Percentiles rank a stretch among this genome's conserved stretches.
Evolutionary conservation across 2,329 filamentous ascomycete species (phyloP).

Genomic region (Botrytis pseudocinerea): DNA sequence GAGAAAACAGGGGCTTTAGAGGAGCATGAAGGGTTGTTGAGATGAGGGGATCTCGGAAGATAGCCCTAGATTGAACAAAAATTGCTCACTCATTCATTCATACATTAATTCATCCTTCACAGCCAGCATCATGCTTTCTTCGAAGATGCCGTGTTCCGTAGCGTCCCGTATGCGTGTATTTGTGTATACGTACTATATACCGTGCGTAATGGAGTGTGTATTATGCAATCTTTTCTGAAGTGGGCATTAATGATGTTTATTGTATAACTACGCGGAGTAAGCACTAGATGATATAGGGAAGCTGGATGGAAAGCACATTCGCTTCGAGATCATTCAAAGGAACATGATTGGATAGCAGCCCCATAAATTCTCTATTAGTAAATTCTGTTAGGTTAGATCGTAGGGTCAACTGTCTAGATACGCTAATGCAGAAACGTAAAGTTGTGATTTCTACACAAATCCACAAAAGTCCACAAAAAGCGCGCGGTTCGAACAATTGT

Average conservation of each 20-base stretch:
- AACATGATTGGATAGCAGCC: neutral
- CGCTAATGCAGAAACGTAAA: slow-evolving; percentile 14
- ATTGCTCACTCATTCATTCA: neutral
- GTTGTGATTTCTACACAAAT: slow-evolving; percentile 5
- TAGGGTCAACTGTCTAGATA: neutral
- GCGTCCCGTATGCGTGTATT: neutral
- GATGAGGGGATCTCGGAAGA: slow-evolving; percentile 1
- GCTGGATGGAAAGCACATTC: neutral
- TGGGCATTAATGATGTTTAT: neutral
- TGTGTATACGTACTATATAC: neutral
- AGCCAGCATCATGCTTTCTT: neutral
- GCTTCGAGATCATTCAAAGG: slow-evolving; percentile 1
- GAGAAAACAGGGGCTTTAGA: neutral
- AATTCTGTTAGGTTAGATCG: neutral
- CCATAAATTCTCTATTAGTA: neutral
- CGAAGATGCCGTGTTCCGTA: slow-evolving; percentile 10
- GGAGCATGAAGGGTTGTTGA: slow-evolving; percentile 2
- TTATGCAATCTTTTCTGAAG: neutral
- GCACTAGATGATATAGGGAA: slow-evolving; percentile 13
- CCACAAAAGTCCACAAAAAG: slow-evolving; percentile 16
- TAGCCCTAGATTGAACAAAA: neutral
- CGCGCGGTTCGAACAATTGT: slow-evolving; percentile 15
- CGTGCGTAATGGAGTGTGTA: neutral
- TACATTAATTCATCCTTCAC: neutral
- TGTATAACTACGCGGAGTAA: neutral